phyloP scores from a whole-genome alignment of 202 grass and related monocot genomes.

The Panicum virgatum region DNA sequence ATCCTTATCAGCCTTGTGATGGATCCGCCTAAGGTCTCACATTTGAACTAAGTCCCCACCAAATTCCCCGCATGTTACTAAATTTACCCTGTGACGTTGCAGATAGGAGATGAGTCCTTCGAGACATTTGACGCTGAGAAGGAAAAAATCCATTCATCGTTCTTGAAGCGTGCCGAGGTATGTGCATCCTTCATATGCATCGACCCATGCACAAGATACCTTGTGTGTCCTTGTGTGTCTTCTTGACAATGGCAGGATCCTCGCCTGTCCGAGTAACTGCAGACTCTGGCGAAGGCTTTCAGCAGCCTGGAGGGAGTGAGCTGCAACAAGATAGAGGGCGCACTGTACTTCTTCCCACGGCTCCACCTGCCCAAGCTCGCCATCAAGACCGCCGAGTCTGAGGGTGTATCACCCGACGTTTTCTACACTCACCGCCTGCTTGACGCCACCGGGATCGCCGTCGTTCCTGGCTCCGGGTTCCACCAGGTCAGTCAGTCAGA shows the following conservation, averaged over 20 bases:
- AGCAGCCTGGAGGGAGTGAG: conserved; percentile 58
- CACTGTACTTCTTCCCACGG: conserved; percentile 66
- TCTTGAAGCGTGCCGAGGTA: conserved; percentile 57
- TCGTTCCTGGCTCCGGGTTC: conserved; percentile 72
- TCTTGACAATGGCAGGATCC: background rate
- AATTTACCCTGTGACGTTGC: conserved; percentile 12
- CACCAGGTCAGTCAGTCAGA: conserved; percentile 44
- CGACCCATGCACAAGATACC: background rate
- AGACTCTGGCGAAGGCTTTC: conserved; percentile 64
- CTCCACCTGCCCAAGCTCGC: conserved; percentile 51
- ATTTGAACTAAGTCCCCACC: background rate
- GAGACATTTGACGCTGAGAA: conserved; percentile 58
- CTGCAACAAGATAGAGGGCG: conserved; percentile 60
- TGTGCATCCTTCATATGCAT: background rate
- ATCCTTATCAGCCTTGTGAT: conserved; percentile 65
- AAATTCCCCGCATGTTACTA: background rate
- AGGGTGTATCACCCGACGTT: conserved; percentile 38
- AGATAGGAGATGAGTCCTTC: conserved; percentile 61
- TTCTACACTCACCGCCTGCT: conserved; percentile 64
- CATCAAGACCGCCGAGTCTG: conserved; percentile 41
- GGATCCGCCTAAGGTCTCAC: conserved; percentile 64
- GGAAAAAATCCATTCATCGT: conserved; percentile 46
- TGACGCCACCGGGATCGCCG: conserved; percentile 53
- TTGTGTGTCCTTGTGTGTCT: background rate
- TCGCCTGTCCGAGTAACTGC: background rate